These are phyloP conservation scores for Neurospora sp. DNA, from an alignment of 495 filamentous ascomycete species.

Conservation along the genomic window DNA sequence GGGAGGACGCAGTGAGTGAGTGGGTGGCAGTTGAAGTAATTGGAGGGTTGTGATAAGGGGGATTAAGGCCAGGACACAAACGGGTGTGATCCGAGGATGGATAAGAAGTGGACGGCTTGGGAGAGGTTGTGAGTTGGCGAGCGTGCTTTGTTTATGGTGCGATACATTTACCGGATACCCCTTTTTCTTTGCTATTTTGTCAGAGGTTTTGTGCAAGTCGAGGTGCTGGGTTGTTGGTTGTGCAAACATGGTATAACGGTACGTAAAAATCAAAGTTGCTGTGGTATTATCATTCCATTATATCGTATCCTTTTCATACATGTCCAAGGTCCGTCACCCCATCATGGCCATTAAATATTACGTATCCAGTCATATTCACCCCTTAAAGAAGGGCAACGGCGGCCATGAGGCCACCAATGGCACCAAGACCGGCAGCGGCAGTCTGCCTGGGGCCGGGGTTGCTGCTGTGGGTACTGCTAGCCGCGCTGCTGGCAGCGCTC, in stretches of 20 bases:
- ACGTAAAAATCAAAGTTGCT: background rate
- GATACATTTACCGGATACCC: background rate
- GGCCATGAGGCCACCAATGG: constrained; percentile 22
- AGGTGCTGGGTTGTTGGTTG: background rate
- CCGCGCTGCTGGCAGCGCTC: background rate
- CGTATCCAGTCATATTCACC: background rate
- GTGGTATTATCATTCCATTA: background rate
- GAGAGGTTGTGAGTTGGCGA: background rate
- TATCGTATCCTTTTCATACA: background rate
- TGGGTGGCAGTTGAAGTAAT: background rate
- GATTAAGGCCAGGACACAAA: background rate
- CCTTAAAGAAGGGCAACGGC: constrained; percentile 21
- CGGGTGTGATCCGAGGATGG: background rate
- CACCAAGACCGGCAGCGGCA: constrained; percentile 18
- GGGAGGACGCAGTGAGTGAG: constrained; percentile 18
- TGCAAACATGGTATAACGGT: background rate
- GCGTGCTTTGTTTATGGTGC: background rate
- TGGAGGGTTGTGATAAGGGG: background rate
- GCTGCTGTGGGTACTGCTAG: constrained; percentile 1
- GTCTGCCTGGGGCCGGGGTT: constrained; percentile 19
- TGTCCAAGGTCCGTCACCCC: background rate
- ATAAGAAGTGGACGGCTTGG: background rate
- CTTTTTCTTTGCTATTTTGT: background rate
- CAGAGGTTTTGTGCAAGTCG: background rate
- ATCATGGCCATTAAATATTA: background rate